Evolutionary conservation across 306 rosid species (phyloP), one percentile per base, ranked within the genome.

Genomic region (Dalbergia cultrata): DNA sequence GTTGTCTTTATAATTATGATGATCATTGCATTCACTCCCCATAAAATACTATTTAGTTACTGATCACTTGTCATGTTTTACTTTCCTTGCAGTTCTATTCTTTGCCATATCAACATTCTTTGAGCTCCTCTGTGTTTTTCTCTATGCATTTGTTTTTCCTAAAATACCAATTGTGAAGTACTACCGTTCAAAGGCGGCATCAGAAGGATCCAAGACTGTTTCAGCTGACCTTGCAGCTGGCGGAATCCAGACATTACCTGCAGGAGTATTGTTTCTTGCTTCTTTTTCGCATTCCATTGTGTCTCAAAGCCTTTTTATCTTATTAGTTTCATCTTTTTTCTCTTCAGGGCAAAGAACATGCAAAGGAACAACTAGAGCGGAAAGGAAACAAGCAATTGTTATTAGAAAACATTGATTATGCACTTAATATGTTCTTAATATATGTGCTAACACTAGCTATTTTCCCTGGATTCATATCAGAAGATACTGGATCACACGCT

Each of bases 171-270:
- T 92, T 74, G 94, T 95, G 67, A 95, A 92, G 87, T 83, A 86
- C 74, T 95, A 90, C 80, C 97, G 97, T 65, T 81, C 92, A 76
- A 92, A 84, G 84, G 99, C 97, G 31, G 97, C 97, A 63, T 90
- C 89, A 18, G 97, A 95, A 85, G 99, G 97, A 77, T 86, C 95
- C 11, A 92, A 92, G 87, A 95, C 99, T 35, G 97, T 95, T 75
- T 77, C 97, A 72, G 89, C 94, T 53, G 99, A 95, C 77, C 97
- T 95, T 72, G 95, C 92, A 1, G 97, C 97, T 33, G 95, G 92
- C 77, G 97, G 97, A 74, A 89, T 95, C 86, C 90, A 78, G 58
- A 70, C 86, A 70, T 68, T 78, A 74, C 72, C 85, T 2, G 77
- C n/a, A 83, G 80, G 17, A 64, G 92, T 83, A 79, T 16, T 84